These are phyloP conservation scores for Aspergillus sergii DNA, from an alignment of 2,329 filamentous ascomycete species.

Conservation along the genomic window DNA sequence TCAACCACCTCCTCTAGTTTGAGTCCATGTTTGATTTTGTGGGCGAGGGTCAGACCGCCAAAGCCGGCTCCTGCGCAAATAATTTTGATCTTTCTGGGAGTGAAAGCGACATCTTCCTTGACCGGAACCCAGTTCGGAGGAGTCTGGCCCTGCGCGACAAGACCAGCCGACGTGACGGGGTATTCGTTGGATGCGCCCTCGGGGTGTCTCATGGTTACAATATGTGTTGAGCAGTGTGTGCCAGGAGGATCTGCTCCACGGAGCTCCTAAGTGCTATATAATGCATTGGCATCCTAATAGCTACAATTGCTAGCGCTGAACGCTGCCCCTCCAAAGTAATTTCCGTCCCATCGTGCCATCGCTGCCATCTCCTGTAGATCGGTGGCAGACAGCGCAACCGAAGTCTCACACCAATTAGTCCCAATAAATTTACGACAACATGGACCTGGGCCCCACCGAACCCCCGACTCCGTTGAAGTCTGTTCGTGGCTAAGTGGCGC, in stretches of 20 bases:
- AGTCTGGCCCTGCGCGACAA: neutral
- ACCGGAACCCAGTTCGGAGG: neutral
- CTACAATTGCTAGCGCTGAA: neutral
- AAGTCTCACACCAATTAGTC: neutral
- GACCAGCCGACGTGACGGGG: neutral
- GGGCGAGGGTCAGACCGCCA: constrained; percentile 40
- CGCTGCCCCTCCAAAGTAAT: neutral
- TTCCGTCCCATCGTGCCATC: neutral
- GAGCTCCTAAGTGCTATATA: neutral
- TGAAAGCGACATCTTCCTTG: neutral
- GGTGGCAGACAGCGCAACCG: neutral
- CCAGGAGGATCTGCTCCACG: neutral
- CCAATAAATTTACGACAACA: neutral
- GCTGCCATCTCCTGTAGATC: neutral
- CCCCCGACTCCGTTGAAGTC: neutral
- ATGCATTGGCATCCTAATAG: neutral
- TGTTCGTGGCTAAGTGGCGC: neutral
- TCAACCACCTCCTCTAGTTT: constrained; percentile 30
- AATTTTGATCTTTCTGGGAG: constrained; percentile 8
- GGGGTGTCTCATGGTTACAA: neutral
- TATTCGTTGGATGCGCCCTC: neutral
- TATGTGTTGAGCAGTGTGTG: neutral
- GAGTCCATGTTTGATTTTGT: constrained; percentile 40
- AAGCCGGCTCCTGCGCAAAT: constrained; percentile 26
- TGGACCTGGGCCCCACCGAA: neutral